phyloP scores from a whole-genome alignment of 139 green algal genomes.

The Prasinococcaceae sp. region DNA sequence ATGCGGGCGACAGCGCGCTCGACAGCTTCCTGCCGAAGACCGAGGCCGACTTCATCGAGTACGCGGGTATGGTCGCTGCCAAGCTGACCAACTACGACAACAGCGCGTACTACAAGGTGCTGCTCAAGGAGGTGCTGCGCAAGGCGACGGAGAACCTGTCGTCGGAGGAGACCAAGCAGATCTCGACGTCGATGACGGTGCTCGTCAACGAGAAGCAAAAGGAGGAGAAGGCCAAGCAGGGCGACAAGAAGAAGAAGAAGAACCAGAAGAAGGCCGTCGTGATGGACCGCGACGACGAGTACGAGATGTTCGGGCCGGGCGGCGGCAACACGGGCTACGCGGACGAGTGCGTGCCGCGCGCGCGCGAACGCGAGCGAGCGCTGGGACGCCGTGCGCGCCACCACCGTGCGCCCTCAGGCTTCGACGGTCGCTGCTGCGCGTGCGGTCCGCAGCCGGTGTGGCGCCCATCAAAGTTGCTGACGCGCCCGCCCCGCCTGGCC shows the following conservation, averaged over 20 bases:
- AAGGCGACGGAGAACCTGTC: not conserved
- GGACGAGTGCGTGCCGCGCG: too few species aligned
- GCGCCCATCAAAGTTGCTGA: too few species aligned
- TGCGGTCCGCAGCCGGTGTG: too few species aligned
- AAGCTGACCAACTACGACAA: conserved; percentile 19
- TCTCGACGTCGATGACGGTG: conserved; percentile 9
- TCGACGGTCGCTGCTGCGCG: too few species aligned
- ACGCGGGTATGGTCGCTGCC: conserved; percentile 10
- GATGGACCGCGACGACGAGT: too few species aligned
- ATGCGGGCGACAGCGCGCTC: not conserved
- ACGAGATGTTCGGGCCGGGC: too few species aligned
- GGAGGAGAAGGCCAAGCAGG: conserved; percentile 13
- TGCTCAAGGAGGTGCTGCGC: conserved; percentile 14
- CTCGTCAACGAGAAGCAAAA: conserved; percentile 21
- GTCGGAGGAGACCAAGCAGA: conserved; percentile 7
- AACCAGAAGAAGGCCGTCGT: too few species aligned
- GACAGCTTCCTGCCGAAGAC: conserved; percentile 20
- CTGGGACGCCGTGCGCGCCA: too few species aligned
- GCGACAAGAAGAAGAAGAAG: conserved; percentile 17
- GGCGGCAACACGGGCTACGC: too few species aligned
- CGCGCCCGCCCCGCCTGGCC: too few species aligned
- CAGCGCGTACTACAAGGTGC: conserved; percentile 16
- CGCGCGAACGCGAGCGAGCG: too few species aligned
- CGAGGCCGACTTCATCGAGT: conserved; percentile 15
- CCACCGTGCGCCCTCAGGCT: too few species aligned